Conservation (phyloP, 495 filamentous ascomycete species). For the Hapsidospora chrysogenum region DNA sequence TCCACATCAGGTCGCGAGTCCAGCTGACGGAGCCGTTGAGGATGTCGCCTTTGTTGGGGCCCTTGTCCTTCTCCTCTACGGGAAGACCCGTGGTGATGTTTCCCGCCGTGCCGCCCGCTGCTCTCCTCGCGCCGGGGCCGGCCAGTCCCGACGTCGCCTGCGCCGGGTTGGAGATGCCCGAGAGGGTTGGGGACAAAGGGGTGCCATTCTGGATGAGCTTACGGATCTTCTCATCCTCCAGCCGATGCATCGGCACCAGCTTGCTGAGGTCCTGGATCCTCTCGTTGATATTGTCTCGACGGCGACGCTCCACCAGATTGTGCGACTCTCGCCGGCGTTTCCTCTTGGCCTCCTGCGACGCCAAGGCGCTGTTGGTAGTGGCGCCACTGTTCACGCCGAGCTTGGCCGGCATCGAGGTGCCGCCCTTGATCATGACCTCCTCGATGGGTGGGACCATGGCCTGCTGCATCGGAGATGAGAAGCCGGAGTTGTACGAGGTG, state of each 20-base stretch:
- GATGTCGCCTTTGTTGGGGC: conserved; percentile 97
- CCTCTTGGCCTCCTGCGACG: conserved; percentile 82
- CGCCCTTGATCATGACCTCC: conserved; percentile 34
- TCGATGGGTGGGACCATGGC: conserved; percentile 31
- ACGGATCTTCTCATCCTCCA: conserved; percentile 93
- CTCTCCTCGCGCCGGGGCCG: conserved; percentile 67
- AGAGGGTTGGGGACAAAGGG: conserved; percentile 64
- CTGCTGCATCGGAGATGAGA: conserved; percentile 46
- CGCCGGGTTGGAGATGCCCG: conserved; percentile 37
- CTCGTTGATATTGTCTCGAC: conserved; percentile 97
- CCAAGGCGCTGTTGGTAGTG: conserved; percentile 25
- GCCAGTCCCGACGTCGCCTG: conserved; percentile 84
- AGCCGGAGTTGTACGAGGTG: conserved; percentile 68
- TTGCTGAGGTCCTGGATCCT: conserved; percentile 91
- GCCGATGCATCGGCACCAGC: conserved; percentile 76
- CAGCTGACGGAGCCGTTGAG: conserved; percentile 93
- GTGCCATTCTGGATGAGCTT: conserved; percentile 87
- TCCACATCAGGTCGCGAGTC: conserved; percentile 97
- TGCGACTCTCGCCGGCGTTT: conserved; percentile 83
- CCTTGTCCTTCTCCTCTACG: conserved; percentile 94
- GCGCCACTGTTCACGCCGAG: conserved; percentile 21
- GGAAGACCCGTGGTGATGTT: conserved; percentile 84
- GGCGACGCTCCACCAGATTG: conserved; percentile 86
- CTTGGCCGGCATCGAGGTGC: conserved; percentile 38
- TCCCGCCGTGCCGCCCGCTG: conserved; percentile 44